These are phyloP conservation scores for Dothistroma septosporum DNA, from an alignment of 2,329 filamentous ascomycete genomes.

Conservation along the genomic window DNA sequence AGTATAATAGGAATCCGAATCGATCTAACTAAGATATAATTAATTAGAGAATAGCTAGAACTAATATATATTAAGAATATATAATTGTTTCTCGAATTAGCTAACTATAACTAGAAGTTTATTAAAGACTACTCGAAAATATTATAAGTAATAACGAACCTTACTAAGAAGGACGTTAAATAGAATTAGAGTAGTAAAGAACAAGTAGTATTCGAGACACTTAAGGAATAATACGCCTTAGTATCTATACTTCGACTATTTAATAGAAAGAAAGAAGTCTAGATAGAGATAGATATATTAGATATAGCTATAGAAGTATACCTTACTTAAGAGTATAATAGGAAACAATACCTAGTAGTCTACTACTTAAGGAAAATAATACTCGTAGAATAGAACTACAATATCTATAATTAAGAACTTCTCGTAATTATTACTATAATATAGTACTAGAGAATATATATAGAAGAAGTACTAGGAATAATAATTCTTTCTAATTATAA, in stretches of 20 bases:
- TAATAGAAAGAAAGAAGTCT: no score
- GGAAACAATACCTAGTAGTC: constrained; percentile 12
- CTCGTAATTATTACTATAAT: no score
- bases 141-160: no score
- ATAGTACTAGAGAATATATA: background rate
- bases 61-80: constrained; percentile 21
- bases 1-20: constrained; percentile 25
- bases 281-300: no score
- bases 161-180: constrained; percentile 1
- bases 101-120: constrained; percentile 7
- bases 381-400: constrained; percentile 16
- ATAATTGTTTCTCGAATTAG: constrained; percentile 19
- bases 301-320: no score
- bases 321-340: constrained; percentile 8
- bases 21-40: constrained; percentile 26
- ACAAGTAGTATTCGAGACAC: background rate
- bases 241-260: background rate
- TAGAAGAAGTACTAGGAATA: background rate
- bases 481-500: background rate
- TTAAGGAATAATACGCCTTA: background rate
- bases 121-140: constrained; percentile 4
- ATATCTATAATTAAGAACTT: constrained; percentile 6
- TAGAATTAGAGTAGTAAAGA: background rate
- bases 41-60: constrained; percentile 27
- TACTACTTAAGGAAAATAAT: constrained; percentile 19